These are phyloP conservation scores for Lasiosphaeria ovina DNA, from an alignment of 495 filamentous ascomycete species.

Conservation along the genomic window DNA sequence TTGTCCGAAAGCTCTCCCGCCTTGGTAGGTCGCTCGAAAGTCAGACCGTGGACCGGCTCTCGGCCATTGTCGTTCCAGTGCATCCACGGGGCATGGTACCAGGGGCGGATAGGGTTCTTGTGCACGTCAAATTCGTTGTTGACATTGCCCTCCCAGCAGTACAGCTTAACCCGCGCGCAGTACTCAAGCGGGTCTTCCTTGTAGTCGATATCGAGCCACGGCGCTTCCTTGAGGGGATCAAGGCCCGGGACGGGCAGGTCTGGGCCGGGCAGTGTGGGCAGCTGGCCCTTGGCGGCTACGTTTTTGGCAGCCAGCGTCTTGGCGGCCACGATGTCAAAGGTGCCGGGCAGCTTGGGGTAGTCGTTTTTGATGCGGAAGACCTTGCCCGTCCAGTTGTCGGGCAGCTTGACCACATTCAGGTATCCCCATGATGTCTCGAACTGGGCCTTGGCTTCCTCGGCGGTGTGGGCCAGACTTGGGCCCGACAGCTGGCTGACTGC, in stretches of 20 bases:
- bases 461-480: neutral
- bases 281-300: neutral
- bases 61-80: conserved; percentile 4
- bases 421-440: conserved; percentile 1
- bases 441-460: neutral
- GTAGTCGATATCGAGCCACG: conserved; percentile 4
- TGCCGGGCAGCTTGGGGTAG: neutral
- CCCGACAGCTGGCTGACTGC: neutral
- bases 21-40: conserved; percentile 1
- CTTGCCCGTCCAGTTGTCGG: neutral
- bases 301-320: neutral
- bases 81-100: conserved; percentile 7
- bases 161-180: conserved; percentile 1
- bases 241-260: conserved; percentile 1
- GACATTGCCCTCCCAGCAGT: conserved; percentile 6
- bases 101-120: conserved; percentile 1
- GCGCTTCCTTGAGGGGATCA: conserved; percentile 1
- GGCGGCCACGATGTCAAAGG: neutral
- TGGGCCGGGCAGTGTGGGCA: conserved; percentile 1
- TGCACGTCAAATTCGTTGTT: conserved; percentile 1
- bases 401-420: neutral
- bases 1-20: neutral
- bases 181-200: neutral
- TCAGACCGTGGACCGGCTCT: conserved; percentile 3
- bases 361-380: conserved; percentile 1